A percentile compares a stretch with the other conserved stretches of the same genome.
Evolutionary conservation across 352 stramenopile genomes (phyloP).

Genomic region (Pythium periplocum): DNA sequence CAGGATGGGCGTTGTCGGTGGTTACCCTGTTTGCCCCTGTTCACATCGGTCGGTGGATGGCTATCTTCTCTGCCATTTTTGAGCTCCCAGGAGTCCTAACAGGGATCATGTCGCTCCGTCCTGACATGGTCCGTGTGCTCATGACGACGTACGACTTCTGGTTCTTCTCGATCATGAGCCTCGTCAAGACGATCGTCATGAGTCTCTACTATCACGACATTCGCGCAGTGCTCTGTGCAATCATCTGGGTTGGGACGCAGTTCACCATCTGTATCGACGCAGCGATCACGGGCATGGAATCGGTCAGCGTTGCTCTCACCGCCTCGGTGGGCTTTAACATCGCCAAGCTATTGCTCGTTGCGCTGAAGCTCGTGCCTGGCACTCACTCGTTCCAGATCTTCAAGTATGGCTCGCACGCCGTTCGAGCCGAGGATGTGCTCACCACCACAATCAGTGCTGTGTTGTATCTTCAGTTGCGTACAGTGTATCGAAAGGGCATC

Average conservation of each 20-base stretch:
- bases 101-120: not conserved
- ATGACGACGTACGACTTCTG: slow-evolving; percentile 4
- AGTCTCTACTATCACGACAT: not conserved
- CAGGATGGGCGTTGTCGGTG: too few species aligned
- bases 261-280: not conserved
- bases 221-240: not conserved
- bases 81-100: not conserved
- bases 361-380: not conserved
- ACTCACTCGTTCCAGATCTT: slow-evolving; percentile 9
- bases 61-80: not conserved
- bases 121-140: not conserved
- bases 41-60: too few species aligned
- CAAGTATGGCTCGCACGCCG: slow-evolving; percentile 6
- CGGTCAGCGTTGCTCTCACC: not conserved
- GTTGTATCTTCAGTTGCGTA: slow-evolving; percentile 8
- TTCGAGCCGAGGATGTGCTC: slow-evolving; percentile 13
- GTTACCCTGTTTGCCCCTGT: too few species aligned
- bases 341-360: slow-evolving; percentile 2
- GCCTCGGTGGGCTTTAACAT: slow-evolving; percentile 1
- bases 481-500: slow-evolving; percentile 5
- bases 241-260: not conserved
- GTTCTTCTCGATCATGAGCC: not conserved
- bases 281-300: not conserved
- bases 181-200: not conserved
- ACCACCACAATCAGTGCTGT: slow-evolving; percentile 7